A percentile compares a stretch with the other conserved stretches of the same genome.
phyloP scores from a whole-genome alignment of 139 green algal species.

The Microglena sp. region DNA sequence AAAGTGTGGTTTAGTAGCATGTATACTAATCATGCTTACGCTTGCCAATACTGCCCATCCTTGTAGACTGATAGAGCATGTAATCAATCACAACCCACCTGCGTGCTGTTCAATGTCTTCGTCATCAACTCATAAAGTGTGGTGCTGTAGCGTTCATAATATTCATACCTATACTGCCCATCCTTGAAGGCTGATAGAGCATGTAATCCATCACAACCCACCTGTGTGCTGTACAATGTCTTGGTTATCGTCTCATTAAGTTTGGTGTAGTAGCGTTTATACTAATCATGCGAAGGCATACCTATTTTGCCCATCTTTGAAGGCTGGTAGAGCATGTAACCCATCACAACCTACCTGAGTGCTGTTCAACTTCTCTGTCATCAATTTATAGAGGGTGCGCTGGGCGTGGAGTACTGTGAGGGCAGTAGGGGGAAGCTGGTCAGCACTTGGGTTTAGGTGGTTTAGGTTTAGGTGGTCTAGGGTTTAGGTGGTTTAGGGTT shows the following conservation, averaged over 20 bases:
- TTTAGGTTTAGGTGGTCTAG: no score
- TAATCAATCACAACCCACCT: neutral
- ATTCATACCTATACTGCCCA: neutral
- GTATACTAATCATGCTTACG: neutral
- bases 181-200: neutral
- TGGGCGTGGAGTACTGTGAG: no score
- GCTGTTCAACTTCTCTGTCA: slow-evolving; percentile 7
- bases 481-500: no score
- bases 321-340: neutral
- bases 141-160: no score
- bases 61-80: neutral
- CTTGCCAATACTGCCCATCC: neutral
- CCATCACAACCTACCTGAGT: slow-evolving; percentile 3
- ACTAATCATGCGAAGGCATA: neutral
- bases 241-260: neutral
- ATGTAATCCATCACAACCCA: neutral
- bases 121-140: slow-evolving; percentile 5
- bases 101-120: slow-evolving; percentile 9
- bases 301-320: neutral
- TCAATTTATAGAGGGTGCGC: no score
- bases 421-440: no score
- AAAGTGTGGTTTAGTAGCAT: neutral
- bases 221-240: neutral
- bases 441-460: no score
- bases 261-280: neutral